These are phyloP conservation scores for Kwoniella dendrophila DNA, from an alignment of 768 basidiomycete genomes.

Conservation along the genomic window DNA sequence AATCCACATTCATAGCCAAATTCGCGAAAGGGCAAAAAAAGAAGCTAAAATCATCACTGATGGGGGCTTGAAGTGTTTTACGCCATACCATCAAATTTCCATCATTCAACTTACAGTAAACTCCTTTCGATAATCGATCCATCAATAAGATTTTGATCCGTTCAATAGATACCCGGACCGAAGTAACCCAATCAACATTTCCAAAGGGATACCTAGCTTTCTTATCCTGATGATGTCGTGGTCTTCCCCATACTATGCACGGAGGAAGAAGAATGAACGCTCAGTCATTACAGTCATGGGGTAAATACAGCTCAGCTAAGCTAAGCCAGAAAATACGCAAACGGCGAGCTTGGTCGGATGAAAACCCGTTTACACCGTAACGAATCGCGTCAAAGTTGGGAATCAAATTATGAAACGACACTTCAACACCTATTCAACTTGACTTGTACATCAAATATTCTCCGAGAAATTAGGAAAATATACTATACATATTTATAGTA, in stretches of 20 bases:
- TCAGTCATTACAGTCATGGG: no score
- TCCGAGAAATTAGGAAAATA: no score
- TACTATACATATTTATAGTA: no score
- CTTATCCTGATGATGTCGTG: no score
- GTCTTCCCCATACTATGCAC: no score
- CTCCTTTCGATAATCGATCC: not conserved
- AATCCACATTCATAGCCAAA: not conserved
- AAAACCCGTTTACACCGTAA: not conserved
- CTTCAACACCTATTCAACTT: slow-evolving; percentile 14
- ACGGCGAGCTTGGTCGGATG: slow-evolving; percentile 1
- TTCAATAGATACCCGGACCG: not conserved
- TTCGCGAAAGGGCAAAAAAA: not conserved
- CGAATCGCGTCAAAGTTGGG: not conserved
- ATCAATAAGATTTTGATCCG: not conserved
- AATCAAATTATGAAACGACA: not conserved
- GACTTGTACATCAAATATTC: not conserved
- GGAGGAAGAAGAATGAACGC: no score
- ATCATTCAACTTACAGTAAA: no score
- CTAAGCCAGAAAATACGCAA: no score
- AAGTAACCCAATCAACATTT: not conserved
- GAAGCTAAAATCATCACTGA: not conserved
- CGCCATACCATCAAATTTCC: slow-evolving; percentile 8
- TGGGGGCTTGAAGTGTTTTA: slow-evolving; percentile 7
- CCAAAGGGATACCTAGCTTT: no score
- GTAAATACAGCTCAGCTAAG: no score